Evolutionary conservation across 225 moss, liverwort and hornwort species (phyloP).

Genomic region (Sphagnum contortum): DNA sequence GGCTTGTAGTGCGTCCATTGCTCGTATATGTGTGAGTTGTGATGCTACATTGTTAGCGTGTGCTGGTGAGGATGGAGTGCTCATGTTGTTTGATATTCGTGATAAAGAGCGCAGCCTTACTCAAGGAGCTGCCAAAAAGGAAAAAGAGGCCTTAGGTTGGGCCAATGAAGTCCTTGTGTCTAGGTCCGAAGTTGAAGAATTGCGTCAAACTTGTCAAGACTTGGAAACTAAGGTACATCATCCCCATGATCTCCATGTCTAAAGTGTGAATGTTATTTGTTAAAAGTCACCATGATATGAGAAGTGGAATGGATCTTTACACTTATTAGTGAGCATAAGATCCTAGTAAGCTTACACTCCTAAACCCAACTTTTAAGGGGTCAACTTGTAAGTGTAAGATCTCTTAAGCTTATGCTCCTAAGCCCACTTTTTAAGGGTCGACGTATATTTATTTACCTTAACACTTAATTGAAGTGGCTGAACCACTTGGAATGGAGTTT

Average conservation of each 20-base stretch:
- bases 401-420: no score
- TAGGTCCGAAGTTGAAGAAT: conserved; percentile 69
- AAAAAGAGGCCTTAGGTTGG: conserved; percentile 73
- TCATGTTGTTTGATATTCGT: conserved; percentile 69
- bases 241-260: no score
- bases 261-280: no score
- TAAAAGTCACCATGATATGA: no score
- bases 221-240: conserved; percentile 62
- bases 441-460: no score
- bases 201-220: conserved; percentile 62
- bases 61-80: conserved; percentile 69
- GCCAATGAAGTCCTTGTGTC: conserved; percentile 60
- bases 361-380: no score
- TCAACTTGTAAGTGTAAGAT: no score
- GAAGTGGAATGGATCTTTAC: no score
- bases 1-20: conserved; percentile 42
- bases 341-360: no score
- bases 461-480: no score
- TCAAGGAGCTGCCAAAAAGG: conserved; percentile 31
- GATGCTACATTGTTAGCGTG: conserved; percentile 60
- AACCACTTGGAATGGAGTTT: background rate
- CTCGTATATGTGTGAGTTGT: conserved; percentile 30
- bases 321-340: no score
- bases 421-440: no score
- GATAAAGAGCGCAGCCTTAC: conserved; percentile 63